Conservation (phyloP, 2,329 filamentous ascomycete genomes). For the Eutypa lata region DNA sequence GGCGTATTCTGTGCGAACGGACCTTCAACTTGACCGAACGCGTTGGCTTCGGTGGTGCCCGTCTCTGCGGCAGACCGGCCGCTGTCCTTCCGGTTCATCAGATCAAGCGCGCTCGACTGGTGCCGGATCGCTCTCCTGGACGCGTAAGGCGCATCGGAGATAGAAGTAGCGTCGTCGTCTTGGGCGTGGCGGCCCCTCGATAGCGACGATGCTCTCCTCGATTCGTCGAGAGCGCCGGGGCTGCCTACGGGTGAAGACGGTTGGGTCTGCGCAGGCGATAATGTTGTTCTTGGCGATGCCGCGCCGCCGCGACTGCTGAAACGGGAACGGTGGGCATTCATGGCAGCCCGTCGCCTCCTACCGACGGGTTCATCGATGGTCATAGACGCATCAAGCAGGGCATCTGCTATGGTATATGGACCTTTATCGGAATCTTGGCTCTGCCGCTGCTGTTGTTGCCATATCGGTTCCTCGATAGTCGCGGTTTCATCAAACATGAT, state of each 20-base stretch:
- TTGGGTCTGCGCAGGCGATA: slow-evolving; percentile 23
- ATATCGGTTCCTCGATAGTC: slow-evolving; percentile 42
- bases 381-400: slow-evolving; percentile 85
- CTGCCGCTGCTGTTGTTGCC: slow-evolving; percentile 29
- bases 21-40: slow-evolving; percentile 58
- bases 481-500: slow-evolving; percentile 85
- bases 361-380: slow-evolving; percentile 70
- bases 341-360: slow-evolving; percentile 48
- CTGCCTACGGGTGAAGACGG: slow-evolving; percentile 23
- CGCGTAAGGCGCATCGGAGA: slow-evolving; percentile 40
- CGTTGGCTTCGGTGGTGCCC: slow-evolving; percentile 56
- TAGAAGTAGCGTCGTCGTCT: slow-evolving; percentile 34
- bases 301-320: slow-evolving; percentile 34
- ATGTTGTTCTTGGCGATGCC: slow-evolving; percentile 34
- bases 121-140: slow-evolving; percentile 48
- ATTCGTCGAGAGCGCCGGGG: slow-evolving; percentile 33
- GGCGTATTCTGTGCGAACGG: slow-evolving; percentile 43
- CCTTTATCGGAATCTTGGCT: slow-evolving; percentile 34
- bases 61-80: slow-evolving; percentile 58
- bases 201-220: slow-evolving; percentile 33
- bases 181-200: slow-evolving; percentile 21
- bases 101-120: slow-evolving; percentile 56
- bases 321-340: slow-evolving; percentile 49
- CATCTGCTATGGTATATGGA: slow-evolving; percentile 82
- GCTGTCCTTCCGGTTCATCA: slow-evolving; percentile 57